These are phyloP conservation scores for Litsea cubeba DNA, from an alignment of 164 flowering plant genomes.

Conservation along the genomic window DNA sequence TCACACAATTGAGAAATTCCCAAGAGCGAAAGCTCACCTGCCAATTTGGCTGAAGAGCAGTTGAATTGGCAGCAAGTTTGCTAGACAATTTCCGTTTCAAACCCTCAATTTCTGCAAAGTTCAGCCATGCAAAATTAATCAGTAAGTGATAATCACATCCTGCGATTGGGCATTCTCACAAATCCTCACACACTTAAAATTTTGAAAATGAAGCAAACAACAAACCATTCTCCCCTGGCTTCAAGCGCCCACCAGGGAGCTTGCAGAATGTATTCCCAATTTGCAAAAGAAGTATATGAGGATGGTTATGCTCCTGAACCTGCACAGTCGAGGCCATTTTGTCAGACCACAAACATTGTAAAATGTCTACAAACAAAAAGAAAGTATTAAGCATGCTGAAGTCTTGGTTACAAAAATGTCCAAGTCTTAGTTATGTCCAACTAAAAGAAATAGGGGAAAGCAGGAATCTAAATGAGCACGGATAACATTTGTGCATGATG, in stretches of 20 bases:
- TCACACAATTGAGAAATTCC: neutral
- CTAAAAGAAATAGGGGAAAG: no score
- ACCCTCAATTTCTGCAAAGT: constrained; percentile 83
- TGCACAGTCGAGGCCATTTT: constrained; percentile 20
- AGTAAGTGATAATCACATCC: neutral
- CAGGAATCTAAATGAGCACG: no score
- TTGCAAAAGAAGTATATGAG: constrained; percentile 94
- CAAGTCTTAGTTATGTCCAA: no score
- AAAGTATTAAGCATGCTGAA: neutral
- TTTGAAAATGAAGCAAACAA: neutral
- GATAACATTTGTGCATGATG: no score
- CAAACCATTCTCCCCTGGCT: constrained; percentile 98
- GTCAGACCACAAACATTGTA: neutral
- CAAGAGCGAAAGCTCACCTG: constrained; percentile 46
- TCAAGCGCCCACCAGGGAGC: constrained; percentile 96
- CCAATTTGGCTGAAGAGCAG: constrained; percentile 87
- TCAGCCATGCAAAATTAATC: neutral
- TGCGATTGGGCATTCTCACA: neutral
- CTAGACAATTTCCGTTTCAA: constrained; percentile 90
- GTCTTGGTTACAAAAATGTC: no score
- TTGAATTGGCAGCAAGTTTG: constrained; percentile 92
- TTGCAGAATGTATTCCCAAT: constrained; percentile 98
- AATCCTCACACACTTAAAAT: no score
- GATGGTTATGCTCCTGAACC: constrained; percentile 99
- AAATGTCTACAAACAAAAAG: neutral